Percentiles rank a stretch among this genome's conserved stretches.
Evolutionary conservation across 108 stramenopile species (phyloP).

Genomic region (Cyclotella distinguenda): DNA sequence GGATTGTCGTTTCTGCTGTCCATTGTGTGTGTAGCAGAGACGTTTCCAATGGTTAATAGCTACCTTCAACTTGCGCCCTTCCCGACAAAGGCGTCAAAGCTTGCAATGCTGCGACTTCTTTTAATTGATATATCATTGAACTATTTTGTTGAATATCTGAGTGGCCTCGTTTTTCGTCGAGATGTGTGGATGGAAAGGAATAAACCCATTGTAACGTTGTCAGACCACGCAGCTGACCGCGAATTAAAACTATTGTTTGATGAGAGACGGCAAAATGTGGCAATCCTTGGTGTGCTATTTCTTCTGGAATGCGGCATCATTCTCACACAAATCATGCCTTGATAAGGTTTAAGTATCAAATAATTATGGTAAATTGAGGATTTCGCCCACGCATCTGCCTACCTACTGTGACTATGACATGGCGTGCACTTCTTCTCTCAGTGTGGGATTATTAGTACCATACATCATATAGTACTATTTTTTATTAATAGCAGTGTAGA

Average conservation of each 20-base stretch:
- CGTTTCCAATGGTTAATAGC: conserved; percentile 28
- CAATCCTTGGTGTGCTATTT: conserved; percentile 10
- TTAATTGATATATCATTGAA: conserved; percentile 9
- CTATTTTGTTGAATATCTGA: conserved; percentile 26
- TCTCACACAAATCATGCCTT: conserved; percentile 1
- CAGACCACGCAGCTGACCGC: conserved; percentile 11
- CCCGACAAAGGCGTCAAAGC: conserved; percentile 23
- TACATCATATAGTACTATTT: no score
- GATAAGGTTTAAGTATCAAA: background rate
- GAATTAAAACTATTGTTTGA: conserved; percentile 16
- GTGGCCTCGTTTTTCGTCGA: conserved; percentile 18
- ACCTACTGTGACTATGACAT: no score
- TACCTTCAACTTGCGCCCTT: conserved; percentile 34
- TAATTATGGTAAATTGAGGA: background rate
- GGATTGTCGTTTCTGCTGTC: conserved; percentile 20
- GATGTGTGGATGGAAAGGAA: conserved; percentile 33
- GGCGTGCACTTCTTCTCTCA: no score
- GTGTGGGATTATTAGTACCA: no score
- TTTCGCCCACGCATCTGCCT: no score
- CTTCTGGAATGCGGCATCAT: background rate
- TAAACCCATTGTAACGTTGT: background rate
- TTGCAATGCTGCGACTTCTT: conserved; percentile 27
- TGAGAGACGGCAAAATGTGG: conserved; percentile 13
- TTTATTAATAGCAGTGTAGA: no score
- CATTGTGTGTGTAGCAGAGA: conserved; percentile 31